A percentile compares a stretch with the other conserved stretches of the same genome.
These are phyloP conservation scores for Microdochium nivale DNA, from an alignment of 2,329 filamentous ascomycete species.

Conservation along the genomic window DNA sequence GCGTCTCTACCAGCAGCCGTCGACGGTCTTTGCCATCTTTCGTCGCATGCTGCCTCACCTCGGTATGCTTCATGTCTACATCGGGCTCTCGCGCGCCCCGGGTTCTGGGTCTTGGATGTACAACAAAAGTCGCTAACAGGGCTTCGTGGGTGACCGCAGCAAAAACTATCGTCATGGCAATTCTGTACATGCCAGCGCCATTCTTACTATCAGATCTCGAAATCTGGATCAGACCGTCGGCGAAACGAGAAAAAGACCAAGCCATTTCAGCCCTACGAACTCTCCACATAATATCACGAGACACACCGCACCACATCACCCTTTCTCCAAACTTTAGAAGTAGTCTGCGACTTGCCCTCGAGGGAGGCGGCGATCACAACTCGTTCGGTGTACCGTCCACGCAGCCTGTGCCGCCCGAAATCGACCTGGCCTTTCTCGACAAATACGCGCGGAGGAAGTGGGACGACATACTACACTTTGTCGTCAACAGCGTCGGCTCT, in stretches of 20 bases:
- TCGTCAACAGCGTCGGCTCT: constrained; percentile 68
- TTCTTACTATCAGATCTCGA: constrained; percentile 76
- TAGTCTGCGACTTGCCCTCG: constrained; percentile 78
- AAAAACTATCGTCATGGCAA: constrained; percentile 91
- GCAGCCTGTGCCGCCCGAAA: constrained; percentile 49
- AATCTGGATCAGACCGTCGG: constrained; percentile 67
- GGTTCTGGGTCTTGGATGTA: no score
- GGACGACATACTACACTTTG: constrained; percentile 93
- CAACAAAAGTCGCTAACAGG: no score
- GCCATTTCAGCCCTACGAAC: constrained; percentile 72
- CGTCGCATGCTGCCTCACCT: constrained; percentile 92
- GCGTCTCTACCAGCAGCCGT: constrained; percentile 91
- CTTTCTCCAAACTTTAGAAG: constrained; percentile 75
- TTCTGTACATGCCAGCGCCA: constrained; percentile 82
- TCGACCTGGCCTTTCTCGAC: constrained; percentile 69
- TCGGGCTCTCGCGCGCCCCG: not conserved
- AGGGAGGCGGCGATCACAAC: constrained; percentile 74
- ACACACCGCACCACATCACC: constrained; percentile 61
- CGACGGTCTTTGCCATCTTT: constrained; percentile 90
- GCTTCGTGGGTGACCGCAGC: constrained; percentile 38
- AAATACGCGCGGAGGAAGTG: constrained; percentile 80
- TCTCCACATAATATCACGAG: constrained; percentile 73
- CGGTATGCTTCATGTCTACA: constrained; percentile 42
- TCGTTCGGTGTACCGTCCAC: constrained; percentile 85
- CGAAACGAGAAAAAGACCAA: constrained; percentile 66